Conservation (phyloP, 1,284 basidiomycete genomes). For the Sanghuangporus baumii region DNA sequence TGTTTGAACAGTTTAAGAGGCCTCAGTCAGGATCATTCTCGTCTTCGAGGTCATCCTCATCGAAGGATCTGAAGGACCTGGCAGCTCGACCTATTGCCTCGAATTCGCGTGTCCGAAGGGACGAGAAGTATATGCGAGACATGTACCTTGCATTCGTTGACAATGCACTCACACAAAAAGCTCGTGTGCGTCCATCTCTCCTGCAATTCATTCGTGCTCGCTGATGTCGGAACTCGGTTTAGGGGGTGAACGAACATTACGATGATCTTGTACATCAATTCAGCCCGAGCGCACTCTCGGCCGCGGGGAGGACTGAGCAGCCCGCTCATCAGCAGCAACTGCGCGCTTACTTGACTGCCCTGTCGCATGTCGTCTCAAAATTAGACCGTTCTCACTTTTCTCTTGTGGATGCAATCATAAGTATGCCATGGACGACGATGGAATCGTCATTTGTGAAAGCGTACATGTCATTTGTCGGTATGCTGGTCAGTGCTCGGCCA, state of each 20-base stretch:
- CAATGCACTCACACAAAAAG: conserved; percentile 75
- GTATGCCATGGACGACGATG: conserved; percentile 88
- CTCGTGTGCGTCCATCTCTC: conserved; percentile 45
- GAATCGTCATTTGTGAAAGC: conserved; percentile 79
- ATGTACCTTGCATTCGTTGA: conserved; percentile 84
- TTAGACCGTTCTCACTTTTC: conserved; percentile 76
- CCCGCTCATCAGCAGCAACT: conserved; percentile 38
- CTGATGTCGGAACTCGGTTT: not conserved
- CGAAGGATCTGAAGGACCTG: not conserved
- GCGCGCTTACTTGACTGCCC: conserved; percentile 66
- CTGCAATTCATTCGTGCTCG: conserved; percentile 6
- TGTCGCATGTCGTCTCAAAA: conserved; percentile 77
- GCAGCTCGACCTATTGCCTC: conserved; percentile 61
- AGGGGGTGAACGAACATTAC: conserved; percentile 65
- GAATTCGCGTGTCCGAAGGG: conserved; percentile 71
- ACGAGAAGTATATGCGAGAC: conserved; percentile 68
- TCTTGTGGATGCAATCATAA: conserved; percentile 84
- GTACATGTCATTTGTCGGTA: conserved; percentile 85
- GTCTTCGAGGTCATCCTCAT: not conserved
- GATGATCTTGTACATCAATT: conserved; percentile 71
- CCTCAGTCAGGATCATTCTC: not conserved
- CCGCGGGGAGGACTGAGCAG: conserved; percentile 24
- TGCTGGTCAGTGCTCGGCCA: conserved; percentile 89
- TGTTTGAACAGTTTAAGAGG: conserved; percentile 34
- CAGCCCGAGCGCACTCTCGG: conserved; percentile 40